phyloP scores from a whole-genome alignment of 2,329 filamentous ascomycete genomes.

The Sporothrix euskadiensis region DNA sequence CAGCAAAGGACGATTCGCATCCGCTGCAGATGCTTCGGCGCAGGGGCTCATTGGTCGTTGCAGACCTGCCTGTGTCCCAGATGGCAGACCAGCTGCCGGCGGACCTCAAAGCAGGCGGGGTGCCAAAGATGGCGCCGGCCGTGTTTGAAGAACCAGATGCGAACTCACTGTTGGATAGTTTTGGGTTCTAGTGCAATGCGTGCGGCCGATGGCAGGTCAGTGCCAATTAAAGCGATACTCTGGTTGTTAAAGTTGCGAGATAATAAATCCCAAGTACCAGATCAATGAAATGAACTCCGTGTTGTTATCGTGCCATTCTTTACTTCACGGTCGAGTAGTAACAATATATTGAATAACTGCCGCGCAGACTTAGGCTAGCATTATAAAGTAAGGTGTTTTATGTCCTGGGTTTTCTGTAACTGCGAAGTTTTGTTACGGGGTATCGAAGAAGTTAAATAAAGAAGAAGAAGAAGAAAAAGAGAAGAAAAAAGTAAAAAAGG shows the following conservation, averaged over 20 bases:
- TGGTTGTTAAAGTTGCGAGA: background rate
- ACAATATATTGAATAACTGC: no score
- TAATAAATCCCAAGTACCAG: background rate
- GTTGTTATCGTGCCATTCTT: no score
- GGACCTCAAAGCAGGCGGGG: constrained; percentile 47
- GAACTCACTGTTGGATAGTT: constrained; percentile 83
- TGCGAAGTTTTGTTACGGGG: no score
- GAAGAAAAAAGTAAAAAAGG: no score
- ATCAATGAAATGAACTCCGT: background rate
- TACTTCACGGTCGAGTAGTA: no score
- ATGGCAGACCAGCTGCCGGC: constrained; percentile 38
- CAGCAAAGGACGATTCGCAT: constrained; percentile 52
- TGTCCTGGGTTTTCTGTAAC: no score
- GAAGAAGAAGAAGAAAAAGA: no score
- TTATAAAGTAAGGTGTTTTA: no score
- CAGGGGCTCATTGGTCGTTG: constrained; percentile 76
- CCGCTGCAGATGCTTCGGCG: constrained; percentile 68
- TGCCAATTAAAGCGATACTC: background rate
- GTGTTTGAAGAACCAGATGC: constrained; percentile 92
- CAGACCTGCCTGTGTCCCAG: constrained; percentile 61
- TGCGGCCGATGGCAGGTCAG: background rate
- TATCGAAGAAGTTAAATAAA: no score
- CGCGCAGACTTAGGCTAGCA: no score
- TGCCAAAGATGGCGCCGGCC: constrained; percentile 63
- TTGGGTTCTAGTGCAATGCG: constrained; percentile 69